Base-by-base conservation (phyloP, 1,284 basidiomycete genomes). In the Leccinum subrobustum region DNA sequence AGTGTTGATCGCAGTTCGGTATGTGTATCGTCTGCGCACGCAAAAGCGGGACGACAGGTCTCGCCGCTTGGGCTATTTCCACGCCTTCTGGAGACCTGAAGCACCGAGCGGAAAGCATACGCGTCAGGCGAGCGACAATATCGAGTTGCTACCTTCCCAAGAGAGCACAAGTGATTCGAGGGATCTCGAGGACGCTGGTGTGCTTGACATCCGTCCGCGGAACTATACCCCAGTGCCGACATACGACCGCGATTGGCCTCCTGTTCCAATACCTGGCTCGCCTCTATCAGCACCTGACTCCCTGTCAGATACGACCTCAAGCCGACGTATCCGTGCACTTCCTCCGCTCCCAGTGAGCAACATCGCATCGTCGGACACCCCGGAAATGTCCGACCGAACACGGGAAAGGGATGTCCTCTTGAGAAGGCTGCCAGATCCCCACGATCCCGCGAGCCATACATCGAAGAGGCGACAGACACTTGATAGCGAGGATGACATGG, bases 1-100 rank as follows among this genome's bases (percentile, higher is more conserved):
- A 44, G 77, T 78, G 8, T 68, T 89, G 58, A 78, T 88, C 52
- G 81, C 82, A 8, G 81, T 84, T 16, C 82, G 86, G 14, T 89
- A 88, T 67, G 72, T 83, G 48, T 81, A 82, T 64, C 83, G 82
- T 64, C 71, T 89, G 18, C 77, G 80, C 56, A 70, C 68, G 27
- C 80, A 87, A 67, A 86, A 87, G 71, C 68, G 71, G 54, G 65
- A 63, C 52, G 54, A 60, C 52, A 70, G 73, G 29, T 70, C 71
- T 11, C 70, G 69, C 29, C 72, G 72, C 18, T 51, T 75, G 54
- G 74, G 72, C 23, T 76, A 70, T 31, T 76, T 74, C 33, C 74
- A 74, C 12, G 69, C 72, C 6, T 42, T 75, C 39, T 61, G 71
- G 27, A 27, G n/a, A 14, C 72, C 73, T 3, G 60, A 62, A 4